phyloP scores from a whole-genome alignment of 768 basidiomycete genomes.

The Boletus patriciae region DNA sequence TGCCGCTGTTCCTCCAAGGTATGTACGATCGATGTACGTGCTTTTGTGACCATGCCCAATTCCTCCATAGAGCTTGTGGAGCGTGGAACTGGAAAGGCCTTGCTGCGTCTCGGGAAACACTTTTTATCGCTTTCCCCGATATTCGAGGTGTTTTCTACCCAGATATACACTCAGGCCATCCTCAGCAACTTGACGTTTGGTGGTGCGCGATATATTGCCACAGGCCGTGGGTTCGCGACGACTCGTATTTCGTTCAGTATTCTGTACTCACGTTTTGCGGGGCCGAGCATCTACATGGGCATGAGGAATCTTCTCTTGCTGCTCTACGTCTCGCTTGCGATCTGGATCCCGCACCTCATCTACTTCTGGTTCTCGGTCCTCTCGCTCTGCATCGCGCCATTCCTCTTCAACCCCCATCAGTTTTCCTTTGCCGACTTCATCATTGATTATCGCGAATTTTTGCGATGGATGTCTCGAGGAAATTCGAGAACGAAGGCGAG shows the following conservation, averaged over 20 bases:
- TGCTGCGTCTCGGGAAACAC: constrained; percentile 93
- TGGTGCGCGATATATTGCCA: constrained; percentile 98
- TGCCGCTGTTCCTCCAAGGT: constrained; percentile 97
- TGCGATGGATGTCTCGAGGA: constrained; percentile 99
- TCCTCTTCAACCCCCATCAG: constrained; percentile 99
- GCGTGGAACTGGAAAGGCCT: constrained; percentile 91
- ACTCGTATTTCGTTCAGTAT: constrained; percentile 95
- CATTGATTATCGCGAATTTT: constrained; percentile 97
- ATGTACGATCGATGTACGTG: constrained; percentile 15
- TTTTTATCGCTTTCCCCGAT: constrained; percentile 96
- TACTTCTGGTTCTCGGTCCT: constrained; percentile 99
- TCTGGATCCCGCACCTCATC: constrained; percentile 93
- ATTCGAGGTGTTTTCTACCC: constrained; percentile 98
- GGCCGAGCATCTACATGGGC: constrained; percentile 99
- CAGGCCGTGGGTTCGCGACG: constrained; percentile 98
- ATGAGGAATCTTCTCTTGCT: constrained; percentile 90
- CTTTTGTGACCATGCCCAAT: constrained; percentile 2
- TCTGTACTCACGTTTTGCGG: constrained; percentile 97
- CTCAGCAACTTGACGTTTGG: constrained; percentile 96
- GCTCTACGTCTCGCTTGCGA: constrained; percentile 85
- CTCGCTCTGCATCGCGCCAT: constrained; percentile 93
- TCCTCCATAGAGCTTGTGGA: constrained; percentile 79
- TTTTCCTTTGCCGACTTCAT: constrained; percentile 97
- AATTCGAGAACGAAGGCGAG: constrained; percentile 96
- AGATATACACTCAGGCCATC: constrained; percentile 97